These are phyloP conservation scores for Tulasnella sp. DNA, from an alignment of 768 basidiomycete species.

Conservation along the genomic window DNA sequence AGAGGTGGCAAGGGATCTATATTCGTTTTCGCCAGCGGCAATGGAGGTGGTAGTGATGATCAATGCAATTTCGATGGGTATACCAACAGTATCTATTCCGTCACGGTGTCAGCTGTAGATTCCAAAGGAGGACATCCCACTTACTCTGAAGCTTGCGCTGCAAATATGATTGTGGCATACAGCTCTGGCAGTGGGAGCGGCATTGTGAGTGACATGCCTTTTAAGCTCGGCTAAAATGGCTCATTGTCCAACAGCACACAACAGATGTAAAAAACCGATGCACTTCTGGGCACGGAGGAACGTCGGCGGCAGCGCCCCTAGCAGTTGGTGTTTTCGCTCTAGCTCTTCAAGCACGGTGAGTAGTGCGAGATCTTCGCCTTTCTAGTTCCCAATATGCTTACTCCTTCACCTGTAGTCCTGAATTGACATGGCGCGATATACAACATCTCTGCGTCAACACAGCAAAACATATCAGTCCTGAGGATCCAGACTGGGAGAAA, in stretches of 20 bases:
- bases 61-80: conserved; percentile 99
- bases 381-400: background rate
- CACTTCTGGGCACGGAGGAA: conserved; percentile 77
- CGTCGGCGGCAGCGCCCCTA: conserved; percentile 94
- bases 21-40: conserved; percentile 95
- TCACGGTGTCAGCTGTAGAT: conserved; percentile 93
- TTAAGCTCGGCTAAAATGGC: conserved; percentile 11
- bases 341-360: conserved; percentile 72
- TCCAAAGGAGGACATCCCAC: conserved; percentile 88
- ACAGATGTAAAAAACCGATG: conserved; percentile 82
- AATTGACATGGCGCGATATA: conserved; percentile 91
- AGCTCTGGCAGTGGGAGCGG: conserved; percentile 88
- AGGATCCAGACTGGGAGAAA: conserved; percentile 88
- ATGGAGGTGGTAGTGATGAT: conserved; percentile 80
- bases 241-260: conserved; percentile 51
- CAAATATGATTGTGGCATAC: conserved; percentile 92
- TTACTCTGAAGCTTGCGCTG: conserved; percentile 95
- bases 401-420: conserved; percentile 43
- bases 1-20: conserved; percentile 81
- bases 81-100: conserved; percentile 92
- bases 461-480: conserved; percentile 63
- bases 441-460: conserved; percentile 78
- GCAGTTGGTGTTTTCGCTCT: conserved; percentile 90
- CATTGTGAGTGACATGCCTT: conserved; percentile 49
- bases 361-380: background rate